Conservation (phyloP, 1,139 yeast species). For the Taphrina wiesneri region DNA sequence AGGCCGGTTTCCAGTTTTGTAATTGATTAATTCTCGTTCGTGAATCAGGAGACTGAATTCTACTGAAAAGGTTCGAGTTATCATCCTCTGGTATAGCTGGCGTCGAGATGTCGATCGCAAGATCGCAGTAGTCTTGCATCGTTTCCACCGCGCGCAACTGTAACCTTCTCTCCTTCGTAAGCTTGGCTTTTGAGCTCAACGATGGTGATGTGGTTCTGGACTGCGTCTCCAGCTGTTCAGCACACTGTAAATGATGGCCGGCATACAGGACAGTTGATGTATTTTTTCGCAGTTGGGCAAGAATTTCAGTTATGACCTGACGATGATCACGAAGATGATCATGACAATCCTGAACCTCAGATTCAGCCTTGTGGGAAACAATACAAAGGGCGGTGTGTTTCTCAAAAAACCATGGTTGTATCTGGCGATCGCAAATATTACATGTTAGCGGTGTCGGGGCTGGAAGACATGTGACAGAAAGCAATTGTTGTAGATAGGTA, state of each 20-base stretch:
- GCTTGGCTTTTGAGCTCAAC: slow-evolving; percentile 8
- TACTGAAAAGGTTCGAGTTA: slow-evolving; percentile 39
- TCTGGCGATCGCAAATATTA: slow-evolving; percentile 82
- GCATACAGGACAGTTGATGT: not conserved
- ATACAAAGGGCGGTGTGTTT: slow-evolving; percentile 85
- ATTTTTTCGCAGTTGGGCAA: slow-evolving; percentile 46
- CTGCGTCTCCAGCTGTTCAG: not conserved
- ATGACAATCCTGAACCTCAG: slow-evolving; percentile 73
- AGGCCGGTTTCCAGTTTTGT: slow-evolving; percentile 56
- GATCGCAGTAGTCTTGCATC: slow-evolving; percentile 69
- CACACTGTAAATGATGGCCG: not conserved
- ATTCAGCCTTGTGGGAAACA: slow-evolving; percentile 79
- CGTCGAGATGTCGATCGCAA: slow-evolving; percentile 71
- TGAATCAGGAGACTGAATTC: slow-evolving; percentile 56
- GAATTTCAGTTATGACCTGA: slow-evolving; percentile 53
- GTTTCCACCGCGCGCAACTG: slow-evolving; percentile 55
- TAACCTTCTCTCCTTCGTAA: slow-evolving; percentile 16
- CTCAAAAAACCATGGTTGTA: slow-evolving; percentile 98
- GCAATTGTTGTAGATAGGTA: slow-evolving; percentile 64
- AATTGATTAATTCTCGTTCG: slow-evolving; percentile 65
- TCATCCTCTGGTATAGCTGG: slow-evolving; percentile 44
- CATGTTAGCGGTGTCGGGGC: slow-evolving; percentile 79
- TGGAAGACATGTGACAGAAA: slow-evolving; percentile 57
- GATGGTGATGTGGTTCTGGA: not conserved
- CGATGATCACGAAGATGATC: slow-evolving; percentile 76